Base-by-base conservation (phyloP, 2,329 filamentous ascomycete genomes). In the Meredithiella fracta region DNA sequence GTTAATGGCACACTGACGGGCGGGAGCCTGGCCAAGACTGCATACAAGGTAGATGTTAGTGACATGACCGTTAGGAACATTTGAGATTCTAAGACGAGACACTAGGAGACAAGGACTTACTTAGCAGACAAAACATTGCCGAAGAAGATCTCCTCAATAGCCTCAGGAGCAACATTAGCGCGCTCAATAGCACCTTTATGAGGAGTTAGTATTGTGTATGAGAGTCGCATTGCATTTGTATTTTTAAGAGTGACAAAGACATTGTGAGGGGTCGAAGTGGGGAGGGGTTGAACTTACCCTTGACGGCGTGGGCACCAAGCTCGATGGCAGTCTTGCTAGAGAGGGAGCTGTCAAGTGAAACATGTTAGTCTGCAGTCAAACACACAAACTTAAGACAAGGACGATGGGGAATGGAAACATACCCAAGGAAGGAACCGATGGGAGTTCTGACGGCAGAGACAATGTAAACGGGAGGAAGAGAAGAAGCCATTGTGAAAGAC, bases 81-180 rank as follows among this genome's bases (percentile, higher is more conserved):
- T n/a, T n/a, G 29, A 11, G 15, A 50, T 50, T 61, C 51, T 8
- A 9, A n/a, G n/a, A n/a, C n/a, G n/a, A 55, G 29, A 22, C 14
- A 42, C 52, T 9, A 23, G 40, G 3, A 40, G 2, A 15, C 20
- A 17, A 23, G 3, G 15, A 52, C 76, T 64, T 78, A 95, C 90
- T 91, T 90, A 69, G 91, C 92, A 59, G 90, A 94, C 65, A 98
- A 79, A 62, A 98, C 92, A 75, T 98, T 98, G 70, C 92, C 92
- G 67, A 96, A 94, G 76, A 92, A 94, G 67, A 98, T 88, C 70
- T 98, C 92, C 68, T 98, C 82, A 58, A 98, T 86, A 68, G 94
- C 81, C 65, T 89, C 81, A 56, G 88, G 78, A 73, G 94, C 90
- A 73, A 98, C 81, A 65, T 84, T 79, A 56, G 92, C 83, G 65